phyloP scores from a whole-genome alignment of 148 eudicot species.

The Vaccinium macrocarpon region DNA sequence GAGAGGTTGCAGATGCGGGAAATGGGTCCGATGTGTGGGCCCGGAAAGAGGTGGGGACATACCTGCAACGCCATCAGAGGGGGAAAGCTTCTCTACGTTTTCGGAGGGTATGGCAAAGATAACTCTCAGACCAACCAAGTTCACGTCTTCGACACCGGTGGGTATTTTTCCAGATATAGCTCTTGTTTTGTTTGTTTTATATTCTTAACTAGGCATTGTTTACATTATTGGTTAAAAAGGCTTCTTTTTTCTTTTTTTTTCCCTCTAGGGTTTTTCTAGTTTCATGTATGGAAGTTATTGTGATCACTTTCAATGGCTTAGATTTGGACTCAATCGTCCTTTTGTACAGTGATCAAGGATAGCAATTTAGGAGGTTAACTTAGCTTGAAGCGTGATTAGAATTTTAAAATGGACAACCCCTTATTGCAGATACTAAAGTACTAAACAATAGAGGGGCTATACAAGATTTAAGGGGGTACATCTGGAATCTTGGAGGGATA shows the following conservation, averaged over 20 bases:
- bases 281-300: background rate
- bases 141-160: constrained; percentile 83
- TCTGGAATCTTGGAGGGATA: background rate
- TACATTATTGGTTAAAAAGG: background rate
- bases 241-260: background rate
- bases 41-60: constrained; percentile 98
- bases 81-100: constrained; percentile 72
- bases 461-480: background rate
- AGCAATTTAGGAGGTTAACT: background rate
- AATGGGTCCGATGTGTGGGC: constrained; percentile 42
- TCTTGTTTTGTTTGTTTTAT: background rate
- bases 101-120: constrained; percentile 79
- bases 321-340: background rate
- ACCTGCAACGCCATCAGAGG: constrained; percentile 84
- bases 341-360: background rate
- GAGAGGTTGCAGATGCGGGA: constrained; percentile 46
- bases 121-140: constrained; percentile 76
- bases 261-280: constrained; percentile 1
- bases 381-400: background rate
- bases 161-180: constrained; percentile 6
- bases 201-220: background rate
- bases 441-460: background rate
- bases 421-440: background rate
- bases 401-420: background rate
- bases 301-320: background rate